phyloP scores from a whole-genome alignment of 169 alveolate genomes.

The Perkinsus chesapeaki region DNA sequence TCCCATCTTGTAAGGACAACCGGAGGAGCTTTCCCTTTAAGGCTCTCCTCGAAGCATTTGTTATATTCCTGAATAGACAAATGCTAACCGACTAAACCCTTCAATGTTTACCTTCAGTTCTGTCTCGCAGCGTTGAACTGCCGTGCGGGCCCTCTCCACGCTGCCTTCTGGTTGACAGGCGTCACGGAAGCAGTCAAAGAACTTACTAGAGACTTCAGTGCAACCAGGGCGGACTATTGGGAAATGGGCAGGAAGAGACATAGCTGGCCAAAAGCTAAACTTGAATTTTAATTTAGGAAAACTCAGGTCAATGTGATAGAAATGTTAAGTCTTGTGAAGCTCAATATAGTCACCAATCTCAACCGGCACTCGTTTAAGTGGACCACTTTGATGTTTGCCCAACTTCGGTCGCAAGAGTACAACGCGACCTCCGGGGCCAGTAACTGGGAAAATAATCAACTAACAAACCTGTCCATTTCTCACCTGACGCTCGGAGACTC shows the following conservation, averaged over 20 bases:
- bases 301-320: neutral
- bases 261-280: neutral
- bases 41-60: neutral
- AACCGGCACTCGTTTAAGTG: neutral
- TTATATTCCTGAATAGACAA: neutral
- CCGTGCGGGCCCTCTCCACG: neutral
- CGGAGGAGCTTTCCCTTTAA: neutral
- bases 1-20: neutral
- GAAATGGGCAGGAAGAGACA: neutral
- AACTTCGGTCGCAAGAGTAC: neutral
- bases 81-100: neutral
- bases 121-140: neutral
- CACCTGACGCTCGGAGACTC: neutral
- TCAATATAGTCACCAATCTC: neutral
- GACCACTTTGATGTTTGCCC: neutral
- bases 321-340: neutral
- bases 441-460: neutral
- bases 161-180: neutral
- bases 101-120: neutral
- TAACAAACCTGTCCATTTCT: neutral
- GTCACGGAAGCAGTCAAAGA: neutral
- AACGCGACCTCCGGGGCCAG: neutral
- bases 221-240: neutral
- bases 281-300: neutral
- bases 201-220: neutral